Percentiles rank a stretch among this genome's conserved stretches.
Conservation (phyloP, 169 alveolate genomes). For the Neospora caninum region DNA sequence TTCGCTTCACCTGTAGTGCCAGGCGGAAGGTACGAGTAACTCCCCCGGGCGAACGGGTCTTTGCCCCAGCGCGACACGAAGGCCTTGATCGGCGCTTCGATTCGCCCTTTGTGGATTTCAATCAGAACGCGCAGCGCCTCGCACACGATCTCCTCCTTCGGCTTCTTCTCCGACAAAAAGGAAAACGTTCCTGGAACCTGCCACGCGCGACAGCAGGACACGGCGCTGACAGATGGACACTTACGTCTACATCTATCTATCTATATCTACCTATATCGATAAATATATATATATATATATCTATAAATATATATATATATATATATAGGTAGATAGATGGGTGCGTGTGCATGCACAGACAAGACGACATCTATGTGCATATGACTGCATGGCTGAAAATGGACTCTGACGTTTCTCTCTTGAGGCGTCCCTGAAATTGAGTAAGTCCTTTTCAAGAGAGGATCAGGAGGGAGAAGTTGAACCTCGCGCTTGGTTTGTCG, state of each 20-base stretch:
- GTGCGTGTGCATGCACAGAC: too few relatives aligned
- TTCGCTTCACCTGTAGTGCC: slow-evolving; percentile 23
- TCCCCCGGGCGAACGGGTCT: slow-evolving; percentile 58
- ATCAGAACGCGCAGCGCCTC: slow-evolving; percentile 43
- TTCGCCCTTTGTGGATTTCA: background rate
- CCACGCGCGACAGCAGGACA: background rate
- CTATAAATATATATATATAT: background rate
- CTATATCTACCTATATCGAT: too few relatives aligned
- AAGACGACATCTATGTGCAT: too few relatives aligned
- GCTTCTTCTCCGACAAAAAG: slow-evolving; percentile 17
- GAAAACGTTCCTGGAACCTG: slow-evolving; percentile 42
- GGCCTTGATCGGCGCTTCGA: slow-evolving; percentile 39
- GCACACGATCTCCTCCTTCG: slow-evolving; percentile 17
- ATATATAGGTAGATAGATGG: background rate
- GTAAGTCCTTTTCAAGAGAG: too few relatives aligned
- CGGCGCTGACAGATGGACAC: background rate
- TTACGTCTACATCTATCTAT: background rate
- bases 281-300: background rate
- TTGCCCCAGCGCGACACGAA: slow-evolving; percentile 54
- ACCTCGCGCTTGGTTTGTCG: too few relatives aligned
- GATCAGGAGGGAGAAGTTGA: too few relatives aligned
- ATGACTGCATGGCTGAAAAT: too few relatives aligned
- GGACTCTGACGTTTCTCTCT: too few relatives aligned
- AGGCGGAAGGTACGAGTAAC: slow-evolving; percentile 57
- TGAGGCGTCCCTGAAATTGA: too few relatives aligned